Evolutionary conservation across 495 filamentous ascomycete species (phyloP).

Genomic region (Neurospora sp.): DNA sequence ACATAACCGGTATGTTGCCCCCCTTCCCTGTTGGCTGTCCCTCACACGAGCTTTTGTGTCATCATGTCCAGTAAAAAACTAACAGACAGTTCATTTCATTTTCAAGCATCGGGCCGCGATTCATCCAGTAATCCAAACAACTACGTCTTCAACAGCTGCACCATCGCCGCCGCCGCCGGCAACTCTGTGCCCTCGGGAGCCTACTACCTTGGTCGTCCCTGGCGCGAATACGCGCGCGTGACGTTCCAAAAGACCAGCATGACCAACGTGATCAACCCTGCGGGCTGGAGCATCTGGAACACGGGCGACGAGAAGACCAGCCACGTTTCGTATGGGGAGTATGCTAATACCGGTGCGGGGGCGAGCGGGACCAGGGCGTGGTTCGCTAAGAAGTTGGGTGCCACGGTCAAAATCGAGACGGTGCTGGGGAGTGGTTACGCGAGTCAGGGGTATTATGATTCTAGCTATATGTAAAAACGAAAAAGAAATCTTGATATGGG

Average conservation of each 20-base stretch:
- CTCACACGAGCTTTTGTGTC: neutral
- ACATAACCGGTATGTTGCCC: slow-evolving; percentile 36
- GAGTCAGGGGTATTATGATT: slow-evolving; percentile 17
- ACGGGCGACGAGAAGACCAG: slow-evolving; percentile 36
- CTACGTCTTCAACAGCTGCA: slow-evolving; percentile 54
- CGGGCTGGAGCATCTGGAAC: slow-evolving; percentile 54
- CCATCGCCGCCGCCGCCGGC: slow-evolving; percentile 35
- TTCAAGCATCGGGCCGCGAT: slow-evolving; percentile 44
- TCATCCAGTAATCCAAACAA: slow-evolving; percentile 40
- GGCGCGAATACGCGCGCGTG: slow-evolving; percentile 50
- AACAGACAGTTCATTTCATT: neutral
- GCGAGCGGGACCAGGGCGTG: slow-evolving; percentile 47
- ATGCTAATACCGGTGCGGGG: slow-evolving; percentile 47
- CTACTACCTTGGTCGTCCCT: slow-evolving; percentile 58
- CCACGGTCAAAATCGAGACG: slow-evolving; percentile 33
- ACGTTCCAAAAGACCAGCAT: slow-evolving; percentile 50
- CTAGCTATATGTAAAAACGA: slow-evolving; percentile 7
- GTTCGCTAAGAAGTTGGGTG: slow-evolving; percentile 39
- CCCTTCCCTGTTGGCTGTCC: neutral
- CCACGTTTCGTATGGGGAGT: slow-evolving; percentile 49
- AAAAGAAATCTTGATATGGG: neutral
- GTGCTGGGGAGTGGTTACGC: slow-evolving; percentile 45
- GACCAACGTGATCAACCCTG: slow-evolving; percentile 46
- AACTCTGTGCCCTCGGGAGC: slow-evolving; percentile 37
- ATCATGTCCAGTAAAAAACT: no score